These are phyloP conservation scores for Salvia hispanica DNA, from an alignment of 257 asterid genomes.

Conservation along the genomic window DNA sequence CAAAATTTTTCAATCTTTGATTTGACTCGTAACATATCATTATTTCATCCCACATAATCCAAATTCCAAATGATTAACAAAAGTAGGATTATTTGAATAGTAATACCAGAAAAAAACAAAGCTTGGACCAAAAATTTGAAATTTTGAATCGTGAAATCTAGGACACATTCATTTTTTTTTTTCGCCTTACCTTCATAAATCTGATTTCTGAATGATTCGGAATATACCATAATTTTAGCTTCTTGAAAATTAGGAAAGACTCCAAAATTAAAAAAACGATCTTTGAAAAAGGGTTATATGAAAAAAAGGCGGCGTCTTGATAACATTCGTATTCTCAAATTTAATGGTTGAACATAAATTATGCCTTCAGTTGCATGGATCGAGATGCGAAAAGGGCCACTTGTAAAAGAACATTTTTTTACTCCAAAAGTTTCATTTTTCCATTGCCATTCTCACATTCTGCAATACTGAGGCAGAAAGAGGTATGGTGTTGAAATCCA, in stretches of 20 bases:
- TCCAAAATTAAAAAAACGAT: neutral
- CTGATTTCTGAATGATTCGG: no score
- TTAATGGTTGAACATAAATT: conserved; percentile 27
- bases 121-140: no score
- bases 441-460: conserved; percentile 10
- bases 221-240: neutral
- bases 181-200: no score
- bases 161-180: no score
- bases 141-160: no score
- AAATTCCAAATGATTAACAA: no score
- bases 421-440: conserved; percentile 32
- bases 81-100: no score
- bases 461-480: conserved; percentile 16
- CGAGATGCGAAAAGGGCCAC: neutral
- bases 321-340: conserved; percentile 25
- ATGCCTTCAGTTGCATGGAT: conserved; percentile 24
- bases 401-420: conserved; percentile 4
- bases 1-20: no score
- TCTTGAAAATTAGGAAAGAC: neutral
- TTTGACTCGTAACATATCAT: no score
- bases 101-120: no score
- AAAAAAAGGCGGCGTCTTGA: neutral
- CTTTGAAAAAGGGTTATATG: neutral
- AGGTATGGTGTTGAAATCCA: conserved; percentile 20
- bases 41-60: no score